A percentile compares a stretch with the other conserved stretches of the same genome.
Conservation (phyloP, 1,139 yeast genomes). For the Geotrichum restrictum region DNA sequence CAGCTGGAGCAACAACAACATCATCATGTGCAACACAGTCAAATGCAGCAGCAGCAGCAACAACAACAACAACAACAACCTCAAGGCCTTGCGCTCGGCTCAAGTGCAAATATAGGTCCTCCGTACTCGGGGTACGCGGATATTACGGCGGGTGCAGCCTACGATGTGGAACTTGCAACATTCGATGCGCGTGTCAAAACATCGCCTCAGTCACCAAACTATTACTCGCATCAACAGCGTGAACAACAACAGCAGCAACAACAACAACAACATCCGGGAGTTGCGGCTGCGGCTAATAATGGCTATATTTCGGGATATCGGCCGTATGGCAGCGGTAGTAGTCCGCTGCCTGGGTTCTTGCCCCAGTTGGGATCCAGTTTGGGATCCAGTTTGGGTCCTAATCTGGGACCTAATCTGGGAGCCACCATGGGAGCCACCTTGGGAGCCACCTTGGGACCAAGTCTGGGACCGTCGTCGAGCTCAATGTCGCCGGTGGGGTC, state of each 20-base stretch:
- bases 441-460: too few relatives aligned
- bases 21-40: conserved; percentile 26
- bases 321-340: background rate
- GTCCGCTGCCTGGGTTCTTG: background rate
- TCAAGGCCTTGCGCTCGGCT: too few relatives aligned
- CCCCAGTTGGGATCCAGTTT: too few relatives aligned
- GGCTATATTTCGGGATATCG: conserved; percentile 12
- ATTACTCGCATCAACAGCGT: conserved; percentile 21
- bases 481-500: background rate
- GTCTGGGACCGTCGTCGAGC: too few relatives aligned
- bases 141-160: too few relatives aligned
- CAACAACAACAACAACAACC: too few relatives aligned
- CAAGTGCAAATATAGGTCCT: conserved; percentile 4
- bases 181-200: conserved; percentile 1
- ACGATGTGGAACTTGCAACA: conserved; percentile 6
- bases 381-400: too few relatives aligned
- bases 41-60: conserved; percentile 25
- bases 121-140: background rate
- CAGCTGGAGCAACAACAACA: conserved; percentile 13
- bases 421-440: too few relatives aligned
- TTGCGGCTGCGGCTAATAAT: conserved; percentile 13
- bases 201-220: conserved; percentile 1
- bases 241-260: conserved; percentile 23
- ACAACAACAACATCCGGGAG: conserved; percentile 19
- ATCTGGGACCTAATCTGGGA: too few relatives aligned